Base-by-base conservation (phyloP, 116 monocot species). In the Posidonia oceanica region DNA sequence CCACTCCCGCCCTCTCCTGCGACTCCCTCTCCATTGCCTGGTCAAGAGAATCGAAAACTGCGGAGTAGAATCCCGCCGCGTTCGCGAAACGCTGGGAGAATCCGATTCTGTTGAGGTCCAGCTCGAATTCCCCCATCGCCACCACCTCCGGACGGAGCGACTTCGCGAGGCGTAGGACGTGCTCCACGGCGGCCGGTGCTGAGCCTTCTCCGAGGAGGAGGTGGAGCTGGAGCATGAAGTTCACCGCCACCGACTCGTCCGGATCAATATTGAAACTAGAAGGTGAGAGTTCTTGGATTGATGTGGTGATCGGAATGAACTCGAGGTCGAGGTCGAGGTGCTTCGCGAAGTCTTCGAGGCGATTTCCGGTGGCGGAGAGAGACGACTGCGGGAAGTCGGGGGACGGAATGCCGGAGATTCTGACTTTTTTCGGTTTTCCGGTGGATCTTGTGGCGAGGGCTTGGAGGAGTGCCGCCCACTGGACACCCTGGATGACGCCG, bases 391-490 rank as follows among this genome's bases (percentile, higher is more conserved):
- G 70, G 1, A 52, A 48, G 57, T 83, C 86, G 4, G 85, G 75
- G 7, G 72, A 40, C 11, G 91, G 82, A 39, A 97, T 76, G 68
- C 97, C 92, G 71, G 97, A 85, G 74, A 97, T 87, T 21, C 89
- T 79, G 39, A 97, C 64, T 53, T 65, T 76, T 11, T 80, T 38
- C 6, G 97, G 97, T 54, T 97, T 97, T 4, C 89, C 92, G 59
- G 75, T 69, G 0, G 89, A 52, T 7, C 97, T 81, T 23, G 87
- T 92, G 29, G 92, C 89, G 7, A 97, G 84, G 4, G 89, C 97
- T 70, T 97, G 97, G 39, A 97, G 89, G 15, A 97, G 80, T 56
- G 89, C 85, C 65, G 97, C 89, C 97, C 97, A 97, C 53, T 97
- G 97, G 66, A 97, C 75, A 2, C 97, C 97, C 23, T 92, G 87